Conservation (phyloP, 306 rosid genomes). For the Senna tora region DNA sequence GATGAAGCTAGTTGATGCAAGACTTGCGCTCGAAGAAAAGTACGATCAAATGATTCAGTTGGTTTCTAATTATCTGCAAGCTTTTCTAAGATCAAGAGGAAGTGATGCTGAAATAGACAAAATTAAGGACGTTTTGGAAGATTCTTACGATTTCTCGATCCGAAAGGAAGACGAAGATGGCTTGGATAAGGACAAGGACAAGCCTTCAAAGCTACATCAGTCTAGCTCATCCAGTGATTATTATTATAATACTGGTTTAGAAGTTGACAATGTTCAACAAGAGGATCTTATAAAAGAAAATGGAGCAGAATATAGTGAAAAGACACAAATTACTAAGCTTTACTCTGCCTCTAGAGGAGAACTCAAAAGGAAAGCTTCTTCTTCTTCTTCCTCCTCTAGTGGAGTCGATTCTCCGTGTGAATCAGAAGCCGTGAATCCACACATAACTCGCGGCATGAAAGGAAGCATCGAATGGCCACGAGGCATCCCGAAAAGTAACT, state of each 20-base stretch:
- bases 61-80: constrained; percentile 43
- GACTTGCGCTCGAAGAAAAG: constrained; percentile 57
- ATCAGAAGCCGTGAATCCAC: constrained; percentile 47
- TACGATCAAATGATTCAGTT: constrained; percentile 56
- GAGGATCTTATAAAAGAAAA: not conserved
- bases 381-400: constrained; percentile 2
- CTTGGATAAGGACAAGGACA: constrained; percentile 14
- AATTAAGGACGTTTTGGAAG: constrained; percentile 38
- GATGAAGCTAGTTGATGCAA: constrained; percentile 71
- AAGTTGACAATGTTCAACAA: constrained; percentile 4
- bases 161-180: constrained; percentile 27
- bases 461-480: constrained; percentile 71
- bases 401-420: not conserved
- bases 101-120: constrained; percentile 32
- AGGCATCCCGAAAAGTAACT: constrained; percentile 41
- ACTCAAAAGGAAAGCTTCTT: constrained; percentile 21
- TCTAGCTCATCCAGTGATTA: constrained; percentile 9
- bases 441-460: constrained; percentile 64
- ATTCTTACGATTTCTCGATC: constrained; percentile 37
- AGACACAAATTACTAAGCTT: not conserved
- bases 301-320: not conserved
- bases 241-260: constrained; percentile 5
- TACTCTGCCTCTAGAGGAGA: not conserved
- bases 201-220: not conserved
- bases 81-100: constrained; percentile 46